Base-by-base conservation (phyloP, 768 basidiomycete genomes). In the Gloeophyllum trabeum region DNA sequence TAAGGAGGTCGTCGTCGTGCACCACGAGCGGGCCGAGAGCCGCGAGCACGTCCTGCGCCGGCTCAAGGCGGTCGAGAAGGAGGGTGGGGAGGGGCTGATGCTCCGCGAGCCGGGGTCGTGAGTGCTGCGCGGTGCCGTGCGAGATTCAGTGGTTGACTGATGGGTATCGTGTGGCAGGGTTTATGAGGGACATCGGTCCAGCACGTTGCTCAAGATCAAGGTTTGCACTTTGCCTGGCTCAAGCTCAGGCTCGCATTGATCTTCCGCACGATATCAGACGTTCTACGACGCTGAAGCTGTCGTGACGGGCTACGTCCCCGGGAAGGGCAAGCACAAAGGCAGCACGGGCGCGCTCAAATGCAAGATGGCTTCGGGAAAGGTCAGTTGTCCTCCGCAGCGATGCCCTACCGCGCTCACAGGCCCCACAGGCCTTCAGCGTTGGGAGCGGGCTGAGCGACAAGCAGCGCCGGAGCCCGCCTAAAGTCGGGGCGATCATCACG, bases 81-180 rank as follows among this genome's bases (percentile, higher is more conserved):
- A 73, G 10, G 75, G 76, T 10, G 76, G 75, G 1, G 75, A 79
- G 52, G 76, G 76, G 1, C 46, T 79, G 14, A 79, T 79, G 76
- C 58, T 77, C 21, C 57, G 75, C 7, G 64, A 63, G 43, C 66
- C 75, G 4, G 58, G 53, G 24, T 76, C 74, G 69, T 72, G 46
- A 40, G 67, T 62, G 6, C 14, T 22, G n/a, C n/a, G n/a, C n/a
- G n/a, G n/a, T n/a, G n/a, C n/a, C n/a, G n/a, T n/a, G n/a, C n/a
- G n/a, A n/a, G n/a, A n/a, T n/a, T n/a, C n/a, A n/a, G n/a, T n/a
- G n/a, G n/a, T n/a, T n/a, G n/a, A n/a, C n/a, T n/a, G n/a, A n/a
- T n/a, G n/a, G n/a, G n/a, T n/a, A 47, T 35, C n/a, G 12, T 12
- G 37, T 16, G 30, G 36, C 45, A 74, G 73, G 20, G 35, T 57